Evolutionary conservation across 208 protist species (phyloP), one percentile per base, ranked within the genome.

Genomic region (Leishmania braziliensis): DNA sequence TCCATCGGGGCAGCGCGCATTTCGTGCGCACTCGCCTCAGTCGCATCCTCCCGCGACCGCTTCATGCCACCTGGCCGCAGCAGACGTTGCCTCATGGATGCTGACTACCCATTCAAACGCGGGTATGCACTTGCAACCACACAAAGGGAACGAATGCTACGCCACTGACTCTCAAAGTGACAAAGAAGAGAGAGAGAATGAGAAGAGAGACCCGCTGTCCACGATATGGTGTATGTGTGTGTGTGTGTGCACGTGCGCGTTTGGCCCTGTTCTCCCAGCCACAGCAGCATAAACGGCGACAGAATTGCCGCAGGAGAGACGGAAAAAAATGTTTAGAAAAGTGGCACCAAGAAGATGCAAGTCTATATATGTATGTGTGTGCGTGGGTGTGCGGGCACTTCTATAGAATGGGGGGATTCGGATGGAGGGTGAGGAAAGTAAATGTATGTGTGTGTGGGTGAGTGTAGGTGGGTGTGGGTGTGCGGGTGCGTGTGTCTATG

Each of bases 31-130:
- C 23, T 29, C 8, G 66, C 23, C 12, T 62, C 77, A 68, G 43
- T 66, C 18, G 65, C 74, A 20, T 78, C 82, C 1, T 86, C 82
- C 16, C 82, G n/a, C 39, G 36, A 70, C 62, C 82, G 78, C 78
- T 86, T 86, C 36, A 53, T 3, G 46, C 72, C 62, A 46, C 77
- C 33, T 6, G n/a, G 36, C 14, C 63, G 78, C n/a, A 29, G 16
- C 54, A 51, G 39, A 23, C 26, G 56, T 9, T 63, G 36, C 23
- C 23, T 50, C 74, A 77, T 77, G 5, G 10, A 29, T 51, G n/a
- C 72, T 63, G 72, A 18, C 50, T 63, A 76, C 53, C 20, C 16
- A 63, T 8, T 20, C 50, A 36, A 63, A 29, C 9, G 33, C 51
- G n/a, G 12, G 26, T 18, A 36, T 18, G 46, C 5, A 51, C 46